phyloP scores from a whole-genome alignment of 2,329 filamentous ascomycete species.

The Dactylellina parvicollis region DNA sequence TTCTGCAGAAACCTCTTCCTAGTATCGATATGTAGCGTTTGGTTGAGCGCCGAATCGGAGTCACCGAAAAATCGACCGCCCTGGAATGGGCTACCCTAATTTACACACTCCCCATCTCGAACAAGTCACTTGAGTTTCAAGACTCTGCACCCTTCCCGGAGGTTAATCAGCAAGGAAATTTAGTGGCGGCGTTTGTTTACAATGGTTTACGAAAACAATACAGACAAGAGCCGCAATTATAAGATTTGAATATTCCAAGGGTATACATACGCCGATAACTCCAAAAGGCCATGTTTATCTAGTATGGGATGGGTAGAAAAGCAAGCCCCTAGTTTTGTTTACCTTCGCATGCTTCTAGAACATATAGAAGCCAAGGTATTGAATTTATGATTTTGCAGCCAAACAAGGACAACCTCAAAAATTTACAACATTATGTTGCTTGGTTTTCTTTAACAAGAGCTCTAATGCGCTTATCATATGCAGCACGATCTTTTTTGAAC shows the following conservation, averaged over 20 bases:
- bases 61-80: no score
- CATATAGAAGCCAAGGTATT: no score
- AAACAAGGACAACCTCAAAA: no score
- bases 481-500: slow-evolving; percentile 85
- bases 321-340: background rate
- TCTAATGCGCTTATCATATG: slow-evolving; percentile 88
- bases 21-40: background rate
- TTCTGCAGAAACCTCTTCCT: background rate
- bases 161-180: no score
- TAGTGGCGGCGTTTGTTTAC: no score
- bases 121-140: no score
- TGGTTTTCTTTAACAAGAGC: slow-evolving; percentile 74
- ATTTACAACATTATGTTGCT: slow-evolving; percentile 10
- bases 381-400: no score
- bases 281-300: slow-evolving; percentile 14
- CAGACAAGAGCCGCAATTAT: background rate
- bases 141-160: no score
- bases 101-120: no score
- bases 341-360: background rate
- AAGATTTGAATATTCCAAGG: slow-evolving; percentile 23
- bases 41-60: no score
- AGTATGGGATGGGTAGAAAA: background rate
- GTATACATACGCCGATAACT: slow-evolving; percentile 37
- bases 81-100: no score
- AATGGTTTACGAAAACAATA: no score